Base-by-base conservation (phyloP, 768 basidiomycete genomes). In the Ramaria rubella region DNA sequence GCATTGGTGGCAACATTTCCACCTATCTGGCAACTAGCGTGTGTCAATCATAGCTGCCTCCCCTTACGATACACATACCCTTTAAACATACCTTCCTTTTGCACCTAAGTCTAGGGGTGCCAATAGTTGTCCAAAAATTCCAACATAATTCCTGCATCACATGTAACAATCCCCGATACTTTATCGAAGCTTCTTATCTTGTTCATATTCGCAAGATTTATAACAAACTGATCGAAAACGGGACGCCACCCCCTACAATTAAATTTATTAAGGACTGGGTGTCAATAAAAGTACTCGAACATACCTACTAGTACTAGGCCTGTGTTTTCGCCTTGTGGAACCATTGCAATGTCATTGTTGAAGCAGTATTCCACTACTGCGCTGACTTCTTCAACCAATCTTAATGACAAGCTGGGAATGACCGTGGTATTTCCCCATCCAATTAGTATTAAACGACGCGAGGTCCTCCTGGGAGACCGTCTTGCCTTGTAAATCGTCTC, bases 311-410 rank as follows among this genome's bases (percentile, higher is more conserved):
- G n/a, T 34, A 99, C 96, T 12, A 99, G 81, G 15, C 96, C 96
- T 0, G 96, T 99, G 73, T 99, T 99, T 45, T 96, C 96, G 46
- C 96, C 95, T 70, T 99, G 96, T 1, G 96, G 96, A 2, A 96
- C 94, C 53, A 98, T 81, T n/a, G 85, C 86, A 42, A 99, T 87
- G 54, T 81, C 78, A 56, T 82, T 78, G 53, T 85, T 76, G 63
- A 86, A 82, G 70, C 96, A 98, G 76, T 85, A 90, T 67, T 84
- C 86, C 66, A 98, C 76, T 53, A 97, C 87, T 62, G 87, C 75
- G 69, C 86, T 87, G 67, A 98, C 93, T 72, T 99, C 85, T 59
- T 88, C 73, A 0, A 90, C 88, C 2, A 88, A 84, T 63, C 67
- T 87, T 91, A 51, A 98, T 75, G 12, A 99, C 89, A 26, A 93